A percentile compares a stretch with the other conserved stretches of the same genome.
Conservation (phyloP, 2,329 filamentous ascomycete species). For the Cladosporium oxysporum region DNA sequence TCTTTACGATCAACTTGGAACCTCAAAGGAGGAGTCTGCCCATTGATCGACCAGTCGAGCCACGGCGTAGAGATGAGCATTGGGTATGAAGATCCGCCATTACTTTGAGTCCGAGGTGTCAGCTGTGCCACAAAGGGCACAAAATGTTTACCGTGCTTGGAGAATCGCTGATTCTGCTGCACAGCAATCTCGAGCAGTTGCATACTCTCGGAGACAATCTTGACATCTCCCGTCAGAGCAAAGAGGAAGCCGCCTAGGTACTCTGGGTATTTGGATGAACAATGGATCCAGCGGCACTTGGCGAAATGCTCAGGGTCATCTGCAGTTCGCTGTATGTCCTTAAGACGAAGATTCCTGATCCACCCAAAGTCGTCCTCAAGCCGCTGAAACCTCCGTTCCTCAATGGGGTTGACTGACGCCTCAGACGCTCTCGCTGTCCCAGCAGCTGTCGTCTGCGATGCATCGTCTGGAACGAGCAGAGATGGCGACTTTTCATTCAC, state of each 20-base stretch:
- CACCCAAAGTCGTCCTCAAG: constrained; percentile 46
- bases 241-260: constrained; percentile 33
- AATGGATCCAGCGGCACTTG: constrained; percentile 47
- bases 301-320: constrained; percentile 32
- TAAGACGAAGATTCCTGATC: constrained; percentile 42
- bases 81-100: constrained; percentile 28
- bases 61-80: constrained; percentile 46
- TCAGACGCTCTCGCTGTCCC: constrained; percentile 27
- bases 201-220: constrained; percentile 28
- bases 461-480: constrained; percentile 36
- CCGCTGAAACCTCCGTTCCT: constrained; percentile 38
- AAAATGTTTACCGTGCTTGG: constrained; percentile 48
- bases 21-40: constrained; percentile 40
- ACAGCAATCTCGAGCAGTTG: constrained; percentile 40
- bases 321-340: constrained; percentile 16
- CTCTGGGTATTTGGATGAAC: constrained; percentile 45
- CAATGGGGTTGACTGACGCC: constrained; percentile 37
- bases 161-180: constrained; percentile 39
- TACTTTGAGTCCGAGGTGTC: constrained; percentile 2
- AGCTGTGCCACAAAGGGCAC: constrained; percentile 44
- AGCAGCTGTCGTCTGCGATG: constrained; percentile 26
- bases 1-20: constrained; percentile 47
- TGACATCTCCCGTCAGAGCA: constrained; percentile 30
- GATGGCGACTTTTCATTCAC: constrained; percentile 41
- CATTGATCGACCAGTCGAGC: constrained; percentile 45